Evolutionary conservation across 2,329 filamentous ascomycete genomes (phyloP), one percentile per base, ranked within the genome.

Genomic region (Pyrenochaeta sp.): DNA sequence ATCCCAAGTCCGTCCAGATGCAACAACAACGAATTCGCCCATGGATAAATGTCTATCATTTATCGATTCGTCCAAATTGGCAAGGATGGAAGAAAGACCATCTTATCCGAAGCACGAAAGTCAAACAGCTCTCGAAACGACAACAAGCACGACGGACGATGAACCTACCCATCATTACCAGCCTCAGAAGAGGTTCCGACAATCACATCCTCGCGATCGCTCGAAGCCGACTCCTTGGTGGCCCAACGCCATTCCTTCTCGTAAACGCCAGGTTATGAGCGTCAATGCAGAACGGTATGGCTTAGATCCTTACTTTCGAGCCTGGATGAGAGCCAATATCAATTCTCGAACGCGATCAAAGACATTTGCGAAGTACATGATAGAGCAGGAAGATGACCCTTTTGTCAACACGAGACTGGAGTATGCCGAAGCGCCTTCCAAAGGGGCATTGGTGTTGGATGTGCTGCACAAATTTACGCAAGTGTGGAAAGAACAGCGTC

Each of bases 301-400:
- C 17, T 36, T 53, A 3, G 67, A 68, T 44, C 65, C 65, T 3
- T 67, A 67, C 49, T 69, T 65, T 36, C 60, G 65, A 20, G 61
- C 62, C 6, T 67, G 59, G 58, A 61, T 69, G 50, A 57, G 63
- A 45, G 65, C 65, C 7, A 61, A 60, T 31, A 58, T 69, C 37
- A 66, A 66, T 29, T 60, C 60, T 29, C 49, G 55, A 1, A 69
- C 64, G 7, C 57, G 48, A 21, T 57, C 59, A 18, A 63, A 50
- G 12, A 64, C 62, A 5, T 69, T 66, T 40, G 55, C 60, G 3
- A 64, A 67, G 42, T 69, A 64, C 46, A 55, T 67, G 63, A 65
- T 67, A 30, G 64, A 69, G 39, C 39, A 47, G 20, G 64, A 67
- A 42, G 54, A 67, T 21, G 54, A 69, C 27, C 61, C 61, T 1